Evolutionary conservation across 345 rosid genomes (phyloP).

Genomic region (Geranium rotundifolium): DNA sequence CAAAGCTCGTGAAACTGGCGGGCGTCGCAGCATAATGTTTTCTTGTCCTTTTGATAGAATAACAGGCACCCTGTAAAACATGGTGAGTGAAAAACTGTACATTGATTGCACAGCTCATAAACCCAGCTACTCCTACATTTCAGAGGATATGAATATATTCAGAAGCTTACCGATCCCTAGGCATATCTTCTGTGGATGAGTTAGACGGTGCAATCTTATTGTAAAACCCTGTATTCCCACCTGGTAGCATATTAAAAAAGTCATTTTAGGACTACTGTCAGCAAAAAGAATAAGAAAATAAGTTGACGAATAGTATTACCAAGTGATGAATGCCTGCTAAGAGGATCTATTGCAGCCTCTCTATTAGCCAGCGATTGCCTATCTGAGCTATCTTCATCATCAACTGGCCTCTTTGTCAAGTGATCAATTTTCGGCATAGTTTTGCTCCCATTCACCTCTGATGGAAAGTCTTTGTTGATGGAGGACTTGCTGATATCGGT

Average conservation of each 20-base stretch:
- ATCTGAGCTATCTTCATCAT: conserved; percentile 25
- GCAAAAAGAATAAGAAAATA: neutral
- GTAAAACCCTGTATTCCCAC: conserved; percentile 27
- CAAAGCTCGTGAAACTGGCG: conserved; percentile 11
- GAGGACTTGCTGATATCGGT: conserved; percentile 11
- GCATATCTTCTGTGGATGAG: conserved; percentile 23
- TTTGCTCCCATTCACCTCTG: conserved; percentile 25
- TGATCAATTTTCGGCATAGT: conserved; percentile 15
- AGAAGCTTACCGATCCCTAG: conserved; percentile 33
- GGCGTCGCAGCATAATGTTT: conserved; percentile 14
- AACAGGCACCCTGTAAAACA: conserved; percentile 14
- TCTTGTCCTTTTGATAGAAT: conserved; percentile 18
- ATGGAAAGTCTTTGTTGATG: conserved; percentile 15
- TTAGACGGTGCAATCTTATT: conserved; percentile 18
- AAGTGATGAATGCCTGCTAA: conserved; percentile 31
- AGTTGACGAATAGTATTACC: conserved; percentile 17
- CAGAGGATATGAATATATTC: neutral
- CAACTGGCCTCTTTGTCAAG: conserved; percentile 24
- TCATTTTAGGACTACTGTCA: neutral
- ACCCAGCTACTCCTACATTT: neutral
- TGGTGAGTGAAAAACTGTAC: neutral
- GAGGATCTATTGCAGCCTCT: conserved; percentile 19
- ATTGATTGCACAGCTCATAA: neutral
- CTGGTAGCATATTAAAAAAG: conserved; percentile 7
- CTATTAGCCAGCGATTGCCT: conserved; percentile 19